Evolutionary conservation across 495 filamentous ascomycete genomes (phyloP), one percentile per base, ranked within the genome.

Genomic region (Penicillium macrosclerotiorum): DNA sequence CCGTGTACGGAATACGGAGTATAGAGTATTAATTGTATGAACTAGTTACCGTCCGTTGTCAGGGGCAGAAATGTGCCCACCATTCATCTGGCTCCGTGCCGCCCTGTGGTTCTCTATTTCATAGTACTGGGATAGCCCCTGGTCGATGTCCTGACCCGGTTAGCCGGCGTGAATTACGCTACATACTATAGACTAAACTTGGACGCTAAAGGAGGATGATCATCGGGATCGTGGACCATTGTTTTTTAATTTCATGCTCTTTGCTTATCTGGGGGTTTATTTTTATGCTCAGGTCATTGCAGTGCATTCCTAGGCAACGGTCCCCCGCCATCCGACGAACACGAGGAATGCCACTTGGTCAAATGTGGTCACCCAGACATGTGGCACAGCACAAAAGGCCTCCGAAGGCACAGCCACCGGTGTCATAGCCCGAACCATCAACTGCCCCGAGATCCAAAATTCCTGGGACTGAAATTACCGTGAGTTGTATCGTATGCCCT

Each of bases 361-460:
- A 13, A 26, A 38, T 38, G 20, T 16, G 45, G 39, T 30, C 37
- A 30, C 17, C 45, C 16, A 25, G 34, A 20, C 13, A 25, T n/a
- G 9, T 47, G 18, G 26, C n/a, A n/a, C n/a, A n/a, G n/a, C n/a
- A n/a, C n/a, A n/a, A n/a, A n/a, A n/a, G n/a, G n/a, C n/a, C n/a
- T n/a, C n/a, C n/a, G n/a, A n/a, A 23, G 30, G 31, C 46, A 55
- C 48, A 55, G 55, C 55, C 55, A 55, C 55, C 27, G 43, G 48
- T 52, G 52, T 59, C 55, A 59, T 48, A 20, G 25, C 24, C 12
- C 14, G 20, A 38, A n/a, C n/a, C n/a, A n/a, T n/a, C n/a, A n/a
- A n/a, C n/a, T n/a, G n/a, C n/a, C n/a, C n/a, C n/a, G n/a, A n/a
- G n/a, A n/a, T n/a, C n/a, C n/a, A n/a, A n/a, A n/a, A n/a, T n/a